These are phyloP conservation scores for Sphaerulina vaccinii DNA, from an alignment of 2,329 filamentous ascomycete genomes.

Conservation along the genomic window DNA sequence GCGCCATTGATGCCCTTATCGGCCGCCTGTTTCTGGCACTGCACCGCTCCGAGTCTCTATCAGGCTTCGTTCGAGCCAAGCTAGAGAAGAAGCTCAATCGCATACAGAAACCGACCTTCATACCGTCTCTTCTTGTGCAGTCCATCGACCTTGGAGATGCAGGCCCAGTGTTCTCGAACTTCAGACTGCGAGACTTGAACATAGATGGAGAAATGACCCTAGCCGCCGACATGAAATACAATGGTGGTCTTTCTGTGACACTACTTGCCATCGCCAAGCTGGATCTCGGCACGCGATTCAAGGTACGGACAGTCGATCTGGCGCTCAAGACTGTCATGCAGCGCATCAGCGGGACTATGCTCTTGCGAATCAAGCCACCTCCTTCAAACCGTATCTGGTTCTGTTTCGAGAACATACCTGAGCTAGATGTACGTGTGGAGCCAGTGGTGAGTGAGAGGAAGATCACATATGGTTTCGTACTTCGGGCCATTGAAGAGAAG, in stretches of 20 bases:
- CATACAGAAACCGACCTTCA: slow-evolving; percentile 86
- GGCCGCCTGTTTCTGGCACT: slow-evolving; percentile 84
- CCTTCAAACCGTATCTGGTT: slow-evolving; percentile 97
- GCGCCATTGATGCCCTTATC: slow-evolving; percentile 90
- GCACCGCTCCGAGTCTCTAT: slow-evolving; percentile 79
- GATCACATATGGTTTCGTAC: slow-evolving; percentile 89
- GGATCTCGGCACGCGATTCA: slow-evolving; percentile 84
- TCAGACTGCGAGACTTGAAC: slow-evolving; percentile 81
- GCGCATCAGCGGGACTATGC: slow-evolving; percentile 77
- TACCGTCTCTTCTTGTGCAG: slow-evolving; percentile 79
- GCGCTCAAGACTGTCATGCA: slow-evolving; percentile 82
- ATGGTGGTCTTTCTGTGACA: slow-evolving; percentile 83
- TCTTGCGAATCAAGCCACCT: slow-evolving; percentile 88
- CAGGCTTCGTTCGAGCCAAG: slow-evolving; percentile 76
- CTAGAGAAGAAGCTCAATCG: slow-evolving; percentile 95
- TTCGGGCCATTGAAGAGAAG: slow-evolving; percentile 88
- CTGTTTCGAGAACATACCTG: slow-evolving; percentile 88
- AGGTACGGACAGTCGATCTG: slow-evolving; percentile 83
- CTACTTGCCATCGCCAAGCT: slow-evolving; percentile 91
- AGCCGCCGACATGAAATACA: slow-evolving; percentile 85
- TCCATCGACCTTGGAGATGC: slow-evolving; percentile 83
- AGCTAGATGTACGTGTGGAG: slow-evolving; percentile 90
- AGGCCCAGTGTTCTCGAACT: slow-evolving; percentile 84
- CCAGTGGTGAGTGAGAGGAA: slow-evolving; percentile 93
- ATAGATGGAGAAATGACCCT: slow-evolving; percentile 87